Conservation (phyloP, 495 filamentous ascomycete genomes). For the Penicillium coprophilum region DNA sequence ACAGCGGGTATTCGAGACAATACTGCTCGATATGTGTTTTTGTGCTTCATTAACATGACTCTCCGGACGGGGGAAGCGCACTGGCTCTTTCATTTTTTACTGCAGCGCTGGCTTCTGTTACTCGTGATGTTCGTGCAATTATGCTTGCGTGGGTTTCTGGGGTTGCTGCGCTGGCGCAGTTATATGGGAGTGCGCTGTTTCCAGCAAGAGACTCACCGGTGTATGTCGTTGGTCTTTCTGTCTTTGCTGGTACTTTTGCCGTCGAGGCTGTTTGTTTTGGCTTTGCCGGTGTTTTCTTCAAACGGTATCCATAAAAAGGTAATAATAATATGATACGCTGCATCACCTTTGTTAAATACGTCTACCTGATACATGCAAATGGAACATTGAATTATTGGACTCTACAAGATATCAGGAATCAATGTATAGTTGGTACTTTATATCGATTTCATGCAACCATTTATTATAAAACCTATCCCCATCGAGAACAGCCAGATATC, state of each 20-base stretch:
- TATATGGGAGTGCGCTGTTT: conserved; percentile 14
- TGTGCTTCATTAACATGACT: conserved; percentile 12
- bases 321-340: not conserved
- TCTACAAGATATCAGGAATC: not conserved
- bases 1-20: conserved; percentile 7
- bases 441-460: conserved; percentile 12
- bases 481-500: conserved; percentile 1
- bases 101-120: conserved; percentile 4
- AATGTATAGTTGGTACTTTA: not conserved
- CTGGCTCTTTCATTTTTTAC: conserved; percentile 12
- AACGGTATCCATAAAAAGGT: conserved; percentile 9
- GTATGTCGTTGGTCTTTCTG: conserved; percentile 11
- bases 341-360: not conserved
- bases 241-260: conserved; percentile 11
- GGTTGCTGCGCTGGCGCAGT: conserved; percentile 9
- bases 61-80: conserved; percentile 9
- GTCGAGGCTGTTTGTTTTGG: not conserved
- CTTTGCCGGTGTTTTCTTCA: conserved; percentile 8
- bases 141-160: conserved; percentile 10
- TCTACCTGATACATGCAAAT: not conserved
- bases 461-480: conserved; percentile 12
- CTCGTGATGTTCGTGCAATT: conserved; percentile 8
- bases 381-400: not conserved
- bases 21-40: conserved; percentile 9
- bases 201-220: conserved; percentile 9